These are phyloP conservation scores for Aureobasidium namibiae DNA, from an alignment of 2,329 filamentous ascomycete genomes.

Conservation along the genomic window DNA sequence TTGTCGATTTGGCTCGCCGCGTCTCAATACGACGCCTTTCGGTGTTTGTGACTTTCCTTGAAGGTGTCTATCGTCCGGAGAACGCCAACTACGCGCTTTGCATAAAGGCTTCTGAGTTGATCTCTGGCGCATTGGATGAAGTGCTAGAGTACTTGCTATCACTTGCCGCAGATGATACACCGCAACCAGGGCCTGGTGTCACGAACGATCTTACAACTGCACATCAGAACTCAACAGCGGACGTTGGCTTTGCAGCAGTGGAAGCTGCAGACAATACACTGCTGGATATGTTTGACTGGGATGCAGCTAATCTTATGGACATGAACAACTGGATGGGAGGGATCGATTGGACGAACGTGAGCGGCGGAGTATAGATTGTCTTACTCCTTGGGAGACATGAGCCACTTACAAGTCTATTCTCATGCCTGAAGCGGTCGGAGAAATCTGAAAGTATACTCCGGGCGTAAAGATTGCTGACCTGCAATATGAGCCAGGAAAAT, in stretches of 20 bases:
- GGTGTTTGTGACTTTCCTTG: slow-evolving; percentile 18
- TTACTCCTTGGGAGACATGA: background rate
- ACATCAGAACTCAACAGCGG: background rate
- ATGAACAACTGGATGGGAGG: background rate
- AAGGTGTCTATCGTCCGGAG: slow-evolving; percentile 16
- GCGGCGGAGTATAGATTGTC: background rate
- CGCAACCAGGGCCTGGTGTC: background rate
- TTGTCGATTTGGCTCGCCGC: slow-evolving; percentile 15
- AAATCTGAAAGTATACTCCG: background rate
- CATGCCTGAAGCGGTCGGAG: background rate
- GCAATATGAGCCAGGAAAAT: background rate
- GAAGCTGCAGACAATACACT: background rate
- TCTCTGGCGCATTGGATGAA: slow-evolving; percentile 17
- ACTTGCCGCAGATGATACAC: background rate
- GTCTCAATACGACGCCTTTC: slow-evolving; percentile 18
- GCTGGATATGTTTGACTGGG: background rate
- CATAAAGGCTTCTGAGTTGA: slow-evolving; percentile 16
- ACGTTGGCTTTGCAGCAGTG: background rate
- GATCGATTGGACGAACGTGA: background rate
- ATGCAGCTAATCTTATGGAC: background rate
- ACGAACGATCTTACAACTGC: no score
- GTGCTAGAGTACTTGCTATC: slow-evolving; percentile 14
- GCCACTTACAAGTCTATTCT: background rate
- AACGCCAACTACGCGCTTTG: slow-evolving; percentile 19
- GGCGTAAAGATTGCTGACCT: background rate